Evolutionary conservation across 1,284 basidiomycete genomes (phyloP), one percentile per base, ranked within the genome.

Genomic region (Moniliella sp.): DNA sequence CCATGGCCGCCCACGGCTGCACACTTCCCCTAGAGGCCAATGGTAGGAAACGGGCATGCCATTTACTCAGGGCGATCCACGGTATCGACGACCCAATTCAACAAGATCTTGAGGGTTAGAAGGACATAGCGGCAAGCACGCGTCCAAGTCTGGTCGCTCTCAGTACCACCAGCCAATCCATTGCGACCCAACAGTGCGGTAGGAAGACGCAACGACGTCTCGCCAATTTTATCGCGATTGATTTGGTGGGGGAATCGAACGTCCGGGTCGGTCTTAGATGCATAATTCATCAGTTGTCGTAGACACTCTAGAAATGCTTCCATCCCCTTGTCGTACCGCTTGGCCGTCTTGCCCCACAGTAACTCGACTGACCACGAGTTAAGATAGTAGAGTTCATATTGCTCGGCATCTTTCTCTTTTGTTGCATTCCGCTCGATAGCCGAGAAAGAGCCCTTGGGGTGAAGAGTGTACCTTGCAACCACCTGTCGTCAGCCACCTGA

Each of bases 231-330:
- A 62, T 97, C 91, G 63, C 80, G 91, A 31, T 70, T 67, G 38
- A 97, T 78, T 49, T 83, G 70, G 61, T 86, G 78, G 13, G 79
- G 82, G 46, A 84, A 73, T 37, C 83, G 78, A 27, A 86, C 65
- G 32, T 65, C 64, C 14, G 69, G 44, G 48, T 86, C 79, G 45
- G 76, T 72, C 9, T 69, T 66, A 51, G 72, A 19, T 21, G 81
- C 78, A 50, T 74, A 73, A 33, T 88, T 83, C 59, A 79, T 74
- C 23, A 93, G 65, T 54, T 94, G 83, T 45, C 81, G 75, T 26
- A 97, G 65, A 55, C 86, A 93, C 42, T 93, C 84, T 27, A 99
- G 68, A 46, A 97, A 82, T 2, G 81, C 82, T 3, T 88, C 80
- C 75, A 97, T 88, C 2, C 78, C 91, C 43, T 78, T 73, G 62